phyloP scores from a whole-genome alignment of 495 filamentous ascomycete species.

The Xanthoparmelia taractica region DNA sequence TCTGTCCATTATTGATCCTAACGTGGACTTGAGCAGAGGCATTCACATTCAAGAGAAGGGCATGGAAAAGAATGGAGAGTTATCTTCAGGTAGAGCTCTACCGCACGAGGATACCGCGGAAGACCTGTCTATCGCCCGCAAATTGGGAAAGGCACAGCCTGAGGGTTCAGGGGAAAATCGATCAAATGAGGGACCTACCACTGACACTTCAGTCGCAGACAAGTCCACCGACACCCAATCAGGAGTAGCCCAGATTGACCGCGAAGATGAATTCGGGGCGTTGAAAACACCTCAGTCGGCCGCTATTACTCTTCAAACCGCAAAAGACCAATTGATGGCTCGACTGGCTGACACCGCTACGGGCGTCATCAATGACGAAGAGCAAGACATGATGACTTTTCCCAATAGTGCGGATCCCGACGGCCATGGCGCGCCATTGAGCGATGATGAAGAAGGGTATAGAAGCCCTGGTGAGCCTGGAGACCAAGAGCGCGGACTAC shows the following conservation, averaged over 20 bases:
- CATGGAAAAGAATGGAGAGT: background rate
- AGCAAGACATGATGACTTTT: constrained; percentile 39
- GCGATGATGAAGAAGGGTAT: constrained; percentile 76
- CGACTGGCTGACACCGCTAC: constrained; percentile 45
- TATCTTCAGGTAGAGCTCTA: background rate
- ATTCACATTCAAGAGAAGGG: background rate
- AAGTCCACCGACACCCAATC: constrained; percentile 8
- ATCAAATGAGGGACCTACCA: background rate
- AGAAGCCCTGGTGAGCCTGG: constrained; percentile 60
- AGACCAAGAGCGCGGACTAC: constrained; percentile 73
- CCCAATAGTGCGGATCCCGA: constrained; percentile 50
- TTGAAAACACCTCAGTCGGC: constrained; percentile 49
- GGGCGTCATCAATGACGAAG: constrained; percentile 37
- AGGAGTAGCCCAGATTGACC: constrained; percentile 17
- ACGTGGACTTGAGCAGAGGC: background rate
- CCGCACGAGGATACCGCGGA: background rate
- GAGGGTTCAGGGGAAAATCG: background rate
- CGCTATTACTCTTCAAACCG: constrained; percentile 45
- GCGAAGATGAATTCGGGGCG: constrained; percentile 43
- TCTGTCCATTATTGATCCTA: background rate
- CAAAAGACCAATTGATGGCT: constrained; percentile 54
- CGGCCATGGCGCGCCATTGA: constrained; percentile 40
- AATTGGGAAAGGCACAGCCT: background rate
- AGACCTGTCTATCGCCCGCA: background rate
- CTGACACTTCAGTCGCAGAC: background rate